Evolutionary conservation across 495 filamentous ascomycete genomes (phyloP).

Genomic region (Penicillium desertorum): DNA sequence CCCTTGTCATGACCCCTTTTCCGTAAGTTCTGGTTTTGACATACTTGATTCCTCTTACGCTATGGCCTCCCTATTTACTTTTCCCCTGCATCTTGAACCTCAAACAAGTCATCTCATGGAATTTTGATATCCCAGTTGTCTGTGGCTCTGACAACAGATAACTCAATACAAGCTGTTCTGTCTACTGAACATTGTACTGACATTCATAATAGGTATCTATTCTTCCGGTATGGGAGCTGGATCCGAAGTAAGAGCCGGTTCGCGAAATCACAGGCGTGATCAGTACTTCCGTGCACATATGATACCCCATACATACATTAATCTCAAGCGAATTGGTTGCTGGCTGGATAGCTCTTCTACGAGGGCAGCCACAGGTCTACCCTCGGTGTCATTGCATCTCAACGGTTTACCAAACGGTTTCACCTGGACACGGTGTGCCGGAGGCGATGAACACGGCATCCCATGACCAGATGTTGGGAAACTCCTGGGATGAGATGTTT

Average conservation of each 20-base stretch:
- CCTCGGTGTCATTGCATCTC: constrained; percentile 12
- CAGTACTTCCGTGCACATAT: background rate
- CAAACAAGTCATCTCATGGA: background rate
- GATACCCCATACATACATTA: constrained; percentile 11
- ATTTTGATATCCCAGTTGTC: constrained; percentile 12
- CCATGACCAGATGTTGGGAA: constrained; percentile 9
- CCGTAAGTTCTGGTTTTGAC: constrained; percentile 48
- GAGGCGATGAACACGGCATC: background rate
- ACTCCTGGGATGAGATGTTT: constrained; percentile 2
- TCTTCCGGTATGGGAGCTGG: constrained; percentile 60
- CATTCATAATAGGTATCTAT: constrained; percentile 50
- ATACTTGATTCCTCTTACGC: constrained; percentile 3
- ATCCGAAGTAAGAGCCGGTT: constrained; percentile 55
- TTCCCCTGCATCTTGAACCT: constrained; percentile 21
- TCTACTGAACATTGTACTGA: constrained; percentile 8
- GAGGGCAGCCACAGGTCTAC: constrained; percentile 12
- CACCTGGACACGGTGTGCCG: background rate
- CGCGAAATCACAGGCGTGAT: constrained; percentile 40
- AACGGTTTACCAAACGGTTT: constrained; percentile 10
- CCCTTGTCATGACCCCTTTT: constrained; percentile 66
- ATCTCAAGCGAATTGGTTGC: background rate
- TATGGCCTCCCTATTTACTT: constrained; percentile 14
- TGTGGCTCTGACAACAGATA: constrained; percentile 2
- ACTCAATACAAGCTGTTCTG: background rate
- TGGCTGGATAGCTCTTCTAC: constrained; percentile 1